Percentiles rank a stretch among this genome's conserved stretches.
Conservation (phyloP, 345 rosid genomes). For the Pelargonium nanum region DNA sequence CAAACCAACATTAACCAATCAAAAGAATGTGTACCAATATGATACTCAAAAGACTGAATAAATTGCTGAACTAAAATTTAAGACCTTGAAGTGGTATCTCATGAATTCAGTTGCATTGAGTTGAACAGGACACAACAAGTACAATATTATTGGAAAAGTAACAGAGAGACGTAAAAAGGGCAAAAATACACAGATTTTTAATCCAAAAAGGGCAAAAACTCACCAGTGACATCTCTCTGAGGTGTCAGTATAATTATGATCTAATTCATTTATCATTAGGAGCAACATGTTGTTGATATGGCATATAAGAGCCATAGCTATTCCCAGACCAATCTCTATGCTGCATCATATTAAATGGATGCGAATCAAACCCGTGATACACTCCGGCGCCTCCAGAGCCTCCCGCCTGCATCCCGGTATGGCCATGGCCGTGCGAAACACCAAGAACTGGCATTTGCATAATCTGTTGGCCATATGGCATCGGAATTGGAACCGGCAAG, state of each 20-base stretch:
- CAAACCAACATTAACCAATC: neutral
- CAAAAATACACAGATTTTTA: no score
- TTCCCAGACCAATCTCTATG: conserved; percentile 54
- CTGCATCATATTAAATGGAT: conserved; percentile 48
- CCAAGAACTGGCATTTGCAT: conserved; percentile 59
- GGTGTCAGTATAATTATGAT: conserved; percentile 1
- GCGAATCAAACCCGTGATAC: conserved; percentile 34
- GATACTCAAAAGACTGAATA: neutral
- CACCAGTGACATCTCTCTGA: neutral
- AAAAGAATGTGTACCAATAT: neutral
- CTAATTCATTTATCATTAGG: conserved; percentile 37
- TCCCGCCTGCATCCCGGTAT: conserved; percentile 44
- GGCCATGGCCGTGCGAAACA: conserved; percentile 6
- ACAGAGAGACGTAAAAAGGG: neutral
- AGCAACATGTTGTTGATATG: conserved; percentile 44
- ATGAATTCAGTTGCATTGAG: neutral
- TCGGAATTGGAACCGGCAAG: conserved; percentile 31
- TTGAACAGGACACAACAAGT: neutral
- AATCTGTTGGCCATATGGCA: conserved; percentile 41
- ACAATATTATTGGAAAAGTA: no score
- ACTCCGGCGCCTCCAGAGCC: conserved; percentile 2
- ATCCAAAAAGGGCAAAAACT: neutral
- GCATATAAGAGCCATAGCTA: conserved; percentile 42
- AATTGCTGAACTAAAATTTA: neutral
- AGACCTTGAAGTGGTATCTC: neutral